Evolutionary conservation across 139 green algal genomes (phyloP), one percentile per base, ranked within the genome.

Genomic region (Monoraphidium neglectum): DNA sequence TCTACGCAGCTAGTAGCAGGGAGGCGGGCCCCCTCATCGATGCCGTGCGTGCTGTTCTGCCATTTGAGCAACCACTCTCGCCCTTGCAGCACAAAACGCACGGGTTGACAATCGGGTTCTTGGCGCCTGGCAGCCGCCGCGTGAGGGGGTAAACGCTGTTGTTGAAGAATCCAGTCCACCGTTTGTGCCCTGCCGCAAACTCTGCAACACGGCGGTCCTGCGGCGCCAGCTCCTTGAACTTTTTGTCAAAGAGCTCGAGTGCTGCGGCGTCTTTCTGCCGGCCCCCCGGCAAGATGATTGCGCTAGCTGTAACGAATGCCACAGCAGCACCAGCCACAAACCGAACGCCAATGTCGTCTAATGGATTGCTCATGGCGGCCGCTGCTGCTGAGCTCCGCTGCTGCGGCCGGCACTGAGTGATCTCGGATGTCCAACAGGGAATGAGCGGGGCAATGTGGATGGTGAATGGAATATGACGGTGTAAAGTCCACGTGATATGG

Each of bases 61-160:
- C n/a, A n/a, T n/a, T n/a, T n/a, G n/a, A n/a, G n/a, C n/a, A n/a
- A n/a, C n/a, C n/a, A n/a, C n/a, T n/a, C n/a, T n/a, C n/a, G n/a
- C n/a, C n/a, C n/a, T n/a, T n/a, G n/a, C n/a, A n/a, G n/a, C n/a
- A n/a, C n/a, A n/a, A n/a, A n/a, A n/a, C n/a, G 8, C 43, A 90
- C 2, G 86, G 86, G 68, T 90, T 90, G 12, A 88, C 64, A 40
- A 90, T 80, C 2, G 86, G 86, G 64, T 68, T 86, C 40, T 86
- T 70, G 12, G 76, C 51, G 4, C 86, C 86, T 28, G 86, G 86
- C 32, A 90, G 72, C 66, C 81, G 86, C 26, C 86, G 77, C 6
- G 86, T 90, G 35, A 81, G 47, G 46, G 74, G 77, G 72, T 88
- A 90, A 5, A 87, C 65, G 51, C 64, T 87, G 65, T 80, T 84